Conservation (phyloP, 1,284 basidiomycete genomes). For the Leccinum griseonigrum region DNA sequence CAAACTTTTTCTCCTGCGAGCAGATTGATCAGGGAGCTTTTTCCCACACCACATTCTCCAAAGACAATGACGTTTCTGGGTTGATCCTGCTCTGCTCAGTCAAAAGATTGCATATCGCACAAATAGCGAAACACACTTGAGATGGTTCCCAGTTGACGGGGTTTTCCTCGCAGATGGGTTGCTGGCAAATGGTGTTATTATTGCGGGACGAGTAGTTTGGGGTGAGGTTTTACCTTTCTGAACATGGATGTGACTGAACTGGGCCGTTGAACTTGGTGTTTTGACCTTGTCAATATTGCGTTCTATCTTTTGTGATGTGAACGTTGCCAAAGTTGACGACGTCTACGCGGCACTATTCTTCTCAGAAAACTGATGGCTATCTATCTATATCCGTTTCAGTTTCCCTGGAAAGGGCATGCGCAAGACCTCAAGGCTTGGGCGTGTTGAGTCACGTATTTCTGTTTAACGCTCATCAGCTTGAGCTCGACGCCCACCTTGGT, state of each 20-base stretch:
- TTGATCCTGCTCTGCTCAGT: slow-evolving; percentile 10
- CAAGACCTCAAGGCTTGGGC: slow-evolving; percentile 15
- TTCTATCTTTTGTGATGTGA: not conserved
- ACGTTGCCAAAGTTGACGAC: not conserved
- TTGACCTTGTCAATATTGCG: slow-evolving; percentile 1
- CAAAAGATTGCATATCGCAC: not conserved
- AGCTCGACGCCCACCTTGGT: not conserved
- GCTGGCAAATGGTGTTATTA: slow-evolving; percentile 20
- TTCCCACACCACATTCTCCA: slow-evolving; percentile 30
- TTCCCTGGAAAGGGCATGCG: not conserved
- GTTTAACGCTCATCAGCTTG: slow-evolving; percentile 14
- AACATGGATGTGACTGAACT: slow-evolving; percentile 1
- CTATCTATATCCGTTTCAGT: slow-evolving; percentile 17
- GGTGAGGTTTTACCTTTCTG: slow-evolving; percentile 15
- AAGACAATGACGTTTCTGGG: slow-evolving; percentile 27
- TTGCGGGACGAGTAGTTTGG: not conserved
- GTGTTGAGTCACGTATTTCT: slow-evolving; percentile 4
- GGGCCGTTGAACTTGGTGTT: not conserved
- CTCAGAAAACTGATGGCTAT: not conserved
- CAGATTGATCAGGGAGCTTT: slow-evolving; percentile 27
- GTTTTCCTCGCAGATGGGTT: slow-evolving; percentile 10
- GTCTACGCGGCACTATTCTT: slow-evolving; percentile 3
- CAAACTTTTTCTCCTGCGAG: slow-evolving; percentile 19
- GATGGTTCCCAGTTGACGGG: not conserved
- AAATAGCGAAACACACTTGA: slow-evolving; percentile 12